Base-by-base conservation (phyloP, 257 asterid genomes). In the Sherardia arvensis region DNA sequence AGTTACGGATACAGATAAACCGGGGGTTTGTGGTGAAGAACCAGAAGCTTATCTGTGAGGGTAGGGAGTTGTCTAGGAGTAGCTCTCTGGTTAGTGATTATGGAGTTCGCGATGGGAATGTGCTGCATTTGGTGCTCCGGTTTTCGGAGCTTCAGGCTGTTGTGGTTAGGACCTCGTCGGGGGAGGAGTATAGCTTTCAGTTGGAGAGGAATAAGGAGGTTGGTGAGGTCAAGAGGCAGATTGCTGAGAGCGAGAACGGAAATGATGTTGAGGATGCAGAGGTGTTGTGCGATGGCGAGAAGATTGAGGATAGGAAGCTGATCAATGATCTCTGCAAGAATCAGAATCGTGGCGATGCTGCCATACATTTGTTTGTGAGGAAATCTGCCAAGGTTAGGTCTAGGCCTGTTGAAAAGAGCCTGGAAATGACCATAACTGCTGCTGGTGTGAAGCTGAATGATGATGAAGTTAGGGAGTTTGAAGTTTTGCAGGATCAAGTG, bases 31-130 rank as follows among this genome's bases (percentile, higher is more conserved):
- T 84, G 70, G 80, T 83, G 59, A 78, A 84, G 72, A 85, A 81
- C 27, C 96, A 86, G 29, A 87, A 87, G 75, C 74, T 91, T 84
- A 95, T 91, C 8, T 84, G 85, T 66, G 79, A 90, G 15, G 97
- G 97, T 60, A 78, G 94, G 54, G 96, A 85, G 74, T 73, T 91
- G 76, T 80, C 95, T 12, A 64, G 94, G 69, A 84, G 91, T 72
- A 84, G 83, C 63, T 91, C 96, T 70, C 87, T 76, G 1, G 81
- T 91, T 55, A 69, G 84, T 54, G 97, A 91, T 60, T 91, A 91
- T 69, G 95, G 91, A 3, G 85, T 91, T 64, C 71, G 75, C 7
- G 83, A 91, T 65, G 97, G 97, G 9, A 85, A 85, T 66, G 83
- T 87, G 54, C 76, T 91, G 59, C 97, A 91, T 76, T 80, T 91